These are phyloP conservation scores for Candida sphagnicola DNA, from an alignment of 805 yeast species.

Conservation along the genomic window DNA sequence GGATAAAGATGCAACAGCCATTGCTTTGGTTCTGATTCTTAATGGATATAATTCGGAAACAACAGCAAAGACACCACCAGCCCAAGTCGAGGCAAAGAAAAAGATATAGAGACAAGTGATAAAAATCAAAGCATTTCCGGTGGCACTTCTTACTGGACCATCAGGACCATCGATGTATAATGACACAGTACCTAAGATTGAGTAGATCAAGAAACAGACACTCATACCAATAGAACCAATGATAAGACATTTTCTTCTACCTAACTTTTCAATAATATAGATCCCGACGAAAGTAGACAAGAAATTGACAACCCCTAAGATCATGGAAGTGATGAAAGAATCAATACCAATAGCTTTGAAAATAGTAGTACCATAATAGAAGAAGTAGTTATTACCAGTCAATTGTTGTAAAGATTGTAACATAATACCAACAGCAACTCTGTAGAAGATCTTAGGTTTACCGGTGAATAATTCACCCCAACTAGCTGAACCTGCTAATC, in stretches of 20 bases:
- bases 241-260: slow-evolving; percentile 46
- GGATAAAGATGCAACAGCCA: slow-evolving; percentile 62
- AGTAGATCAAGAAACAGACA: slow-evolving; percentile 54
- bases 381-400: slow-evolving; percentile 60
- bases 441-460: slow-evolving; percentile 53
- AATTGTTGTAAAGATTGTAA: slow-evolving; percentile 59
- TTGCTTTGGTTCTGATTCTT: slow-evolving; percentile 57
- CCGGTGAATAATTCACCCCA: slow-evolving; percentile 65
- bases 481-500: slow-evolving; percentile 57
- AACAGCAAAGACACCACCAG: slow-evolving; percentile 64
- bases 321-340: slow-evolving; percentile 53
- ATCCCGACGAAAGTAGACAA: slow-evolving; percentile 52
- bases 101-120: slow-evolving; percentile 62
- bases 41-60: slow-evolving; percentile 68
- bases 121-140: slow-evolving; percentile 61
- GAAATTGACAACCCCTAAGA: slow-evolving; percentile 54
- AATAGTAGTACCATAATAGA: slow-evolving; percentile 58
- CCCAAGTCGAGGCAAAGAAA: slow-evolving; percentile 74
- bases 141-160: slow-evolving; percentile 41
- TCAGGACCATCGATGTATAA: slow-evolving; percentile 39
- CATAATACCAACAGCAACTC: slow-evolving; percentile 55
- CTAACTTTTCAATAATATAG: slow-evolving; percentile 46
- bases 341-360: slow-evolving; percentile 51
- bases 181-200: slow-evolving; percentile 54
- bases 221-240: slow-evolving; percentile 46